phyloP scores from a whole-genome alignment of 2,329 filamentous ascomycete genomes.

The Davidsoniella virescens region DNA sequence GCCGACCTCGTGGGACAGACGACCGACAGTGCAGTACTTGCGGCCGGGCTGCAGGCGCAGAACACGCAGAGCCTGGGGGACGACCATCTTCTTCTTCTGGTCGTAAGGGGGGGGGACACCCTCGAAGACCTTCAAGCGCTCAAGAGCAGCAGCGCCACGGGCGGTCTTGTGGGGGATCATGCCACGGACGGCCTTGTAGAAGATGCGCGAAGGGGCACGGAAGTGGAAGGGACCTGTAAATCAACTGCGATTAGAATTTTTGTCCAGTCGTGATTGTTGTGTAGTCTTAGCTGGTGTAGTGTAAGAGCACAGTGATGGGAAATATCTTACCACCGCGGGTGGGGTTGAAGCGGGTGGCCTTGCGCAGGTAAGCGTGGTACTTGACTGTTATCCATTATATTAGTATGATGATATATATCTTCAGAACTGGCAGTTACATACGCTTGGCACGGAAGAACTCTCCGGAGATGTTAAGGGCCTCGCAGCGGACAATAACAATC shows the following conservation, averaged over 20 bases:
- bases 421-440: constrained; percentile 43
- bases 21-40: constrained; percentile 99
- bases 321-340: constrained; percentile 74
- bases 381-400: constrained; percentile 54
- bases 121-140: constrained; percentile 99
- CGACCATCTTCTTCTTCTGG: constrained; percentile 99
- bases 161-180: constrained; percentile 99
- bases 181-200: constrained; percentile 99
- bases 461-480: constrained; percentile 99
- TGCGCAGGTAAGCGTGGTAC: constrained; percentile 99
- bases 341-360: constrained; percentile 99
- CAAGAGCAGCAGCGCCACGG: constrained; percentile 86
- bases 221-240: constrained; percentile 90
- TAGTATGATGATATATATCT: not conserved
- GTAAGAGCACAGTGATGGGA: not conserved
- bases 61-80: constrained; percentile 93
- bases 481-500: constrained; percentile 97
- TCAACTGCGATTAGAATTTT: constrained; percentile 18
- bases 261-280: constrained; percentile 16
- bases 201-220: constrained; percentile 96
- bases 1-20: constrained; percentile 96
- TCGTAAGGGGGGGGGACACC: constrained; percentile 97
- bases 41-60: constrained; percentile 94
- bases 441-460: constrained; percentile 99
- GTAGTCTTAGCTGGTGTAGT: not conserved